These are phyloP conservation scores for Hemisphaericaspora subhashii DNA, from an alignment of 1,139 yeast species.

Conservation along the genomic window DNA sequence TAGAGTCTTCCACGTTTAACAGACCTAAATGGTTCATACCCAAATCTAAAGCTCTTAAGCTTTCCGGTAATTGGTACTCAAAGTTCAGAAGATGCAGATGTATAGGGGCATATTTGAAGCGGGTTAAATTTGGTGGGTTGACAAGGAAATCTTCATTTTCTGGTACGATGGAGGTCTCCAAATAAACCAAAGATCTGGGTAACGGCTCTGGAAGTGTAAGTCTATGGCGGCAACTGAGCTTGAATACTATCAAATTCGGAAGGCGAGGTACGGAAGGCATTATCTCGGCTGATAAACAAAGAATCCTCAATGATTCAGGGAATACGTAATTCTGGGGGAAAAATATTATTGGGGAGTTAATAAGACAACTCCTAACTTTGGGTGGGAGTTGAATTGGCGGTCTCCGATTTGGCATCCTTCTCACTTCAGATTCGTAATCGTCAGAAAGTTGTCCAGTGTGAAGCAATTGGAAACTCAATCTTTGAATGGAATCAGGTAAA, in stretches of 20 bases:
- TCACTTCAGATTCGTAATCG: too few relatives aligned
- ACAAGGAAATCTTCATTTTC: neutral
- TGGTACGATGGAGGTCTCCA: neutral
- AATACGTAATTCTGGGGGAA: neutral
- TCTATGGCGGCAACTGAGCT: neutral
- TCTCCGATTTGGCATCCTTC: too few relatives aligned
- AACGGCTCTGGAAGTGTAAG: neutral
- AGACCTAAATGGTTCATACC: too few relatives aligned
- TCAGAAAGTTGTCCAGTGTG: too few relatives aligned
- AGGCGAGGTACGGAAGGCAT: neutral
- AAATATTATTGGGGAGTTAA: neutral
- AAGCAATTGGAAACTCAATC: too few relatives aligned
- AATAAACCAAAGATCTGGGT: neutral
- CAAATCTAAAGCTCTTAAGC: too few relatives aligned
- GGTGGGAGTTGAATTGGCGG: neutral
- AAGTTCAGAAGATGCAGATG: too few relatives aligned
- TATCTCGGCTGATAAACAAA: neutral
- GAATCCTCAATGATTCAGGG: neutral
- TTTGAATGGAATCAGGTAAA: too few relatives aligned
- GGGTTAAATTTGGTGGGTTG: neutral
- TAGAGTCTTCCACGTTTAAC: too few relatives aligned
- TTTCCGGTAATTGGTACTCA: too few relatives aligned
- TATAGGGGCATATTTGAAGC: too few relatives aligned
- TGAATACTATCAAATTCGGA: neutral
- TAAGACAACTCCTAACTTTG: neutral